A percentile compares a stretch with the other conserved stretches of the same genome.
Evolutionary conservation across 1,284 basidiomycete genomes (phyloP).

Genomic region (Tylopilus sp.): DNA sequence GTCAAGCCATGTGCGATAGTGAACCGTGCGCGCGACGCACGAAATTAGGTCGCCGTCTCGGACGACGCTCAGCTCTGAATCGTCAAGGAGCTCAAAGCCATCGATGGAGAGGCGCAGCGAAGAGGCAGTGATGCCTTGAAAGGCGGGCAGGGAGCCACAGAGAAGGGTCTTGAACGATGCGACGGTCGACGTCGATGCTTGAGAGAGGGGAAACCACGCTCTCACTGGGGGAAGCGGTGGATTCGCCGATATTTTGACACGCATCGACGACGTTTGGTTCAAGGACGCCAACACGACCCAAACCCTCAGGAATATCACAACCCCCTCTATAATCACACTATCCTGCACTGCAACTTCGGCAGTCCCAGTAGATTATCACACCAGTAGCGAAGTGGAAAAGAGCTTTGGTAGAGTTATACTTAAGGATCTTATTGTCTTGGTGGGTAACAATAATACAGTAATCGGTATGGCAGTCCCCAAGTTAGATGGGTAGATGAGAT

Average conservation of each 20-base stretch:
- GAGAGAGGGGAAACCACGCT: conserved; percentile 40
- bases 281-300: too few relatives aligned
- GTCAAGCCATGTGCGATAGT: not conserved
- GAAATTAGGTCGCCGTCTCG: conserved; percentile 46
- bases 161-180: conserved; percentile 20
- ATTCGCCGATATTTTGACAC: conserved; percentile 41
- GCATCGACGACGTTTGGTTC: too few relatives aligned
- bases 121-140: conserved; percentile 9
- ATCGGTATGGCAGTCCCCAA: too few relatives aligned
- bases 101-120: conserved; percentile 39
- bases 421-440: too few relatives aligned
- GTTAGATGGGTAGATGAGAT: too few relatives aligned
- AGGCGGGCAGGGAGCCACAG: conserved; percentile 14
- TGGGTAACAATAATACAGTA: too few relatives aligned
- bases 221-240: conserved; percentile 41
- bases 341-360: too few relatives aligned
- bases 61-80: conserved; percentile 39
- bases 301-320: too few relatives aligned
- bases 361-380: too few relatives aligned
- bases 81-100: conserved; percentile 46
- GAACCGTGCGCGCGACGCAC: not conserved
- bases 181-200: conserved; percentile 4
- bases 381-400: too few relatives aligned
- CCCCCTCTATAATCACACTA: too few relatives aligned
- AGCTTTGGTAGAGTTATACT: too few relatives aligned